A percentile compares a stretch with the other conserved stretches of the same genome.
These are phyloP conservation scores for Fusarium heterosporum DNA, from an alignment of 2,329 filamentous ascomycete species.

Conservation along the genomic window DNA sequence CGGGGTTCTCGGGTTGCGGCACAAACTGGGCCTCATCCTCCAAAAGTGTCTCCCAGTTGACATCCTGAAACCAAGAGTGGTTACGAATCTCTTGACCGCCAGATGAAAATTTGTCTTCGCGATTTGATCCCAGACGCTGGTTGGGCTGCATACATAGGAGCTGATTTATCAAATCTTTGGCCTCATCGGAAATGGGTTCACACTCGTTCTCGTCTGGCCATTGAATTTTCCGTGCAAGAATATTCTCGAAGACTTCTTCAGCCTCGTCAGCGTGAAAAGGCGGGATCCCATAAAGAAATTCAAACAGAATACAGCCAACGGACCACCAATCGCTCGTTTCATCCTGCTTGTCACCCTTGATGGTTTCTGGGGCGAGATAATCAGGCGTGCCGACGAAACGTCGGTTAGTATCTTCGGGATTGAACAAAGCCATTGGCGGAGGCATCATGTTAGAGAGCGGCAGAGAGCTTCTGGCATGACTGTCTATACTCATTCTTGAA, in stretches of 20 bases:
- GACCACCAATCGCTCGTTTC: constrained; percentile 99
- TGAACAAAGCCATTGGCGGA: constrained; percentile 93
- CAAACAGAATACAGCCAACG: constrained; percentile 96
- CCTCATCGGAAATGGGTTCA: constrained; percentile 80
- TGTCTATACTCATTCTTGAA: constrained; percentile 51
- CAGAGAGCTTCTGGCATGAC: constrained; percentile 50
- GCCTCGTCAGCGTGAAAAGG: constrained; percentile 93
- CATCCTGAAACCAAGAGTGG: constrained; percentile 87
- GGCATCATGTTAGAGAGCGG: constrained; percentile 78
- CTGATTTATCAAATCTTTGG: constrained; percentile 93
- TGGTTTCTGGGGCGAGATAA: constrained; percentile 96
- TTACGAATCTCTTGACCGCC: constrained; percentile 92
- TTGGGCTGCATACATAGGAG: constrained; percentile 87
- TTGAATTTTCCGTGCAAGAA: constrained; percentile 86
- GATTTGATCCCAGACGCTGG: constrained; percentile 86
- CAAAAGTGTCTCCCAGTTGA: constrained; percentile 91
- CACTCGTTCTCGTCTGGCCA: constrained; percentile 90
- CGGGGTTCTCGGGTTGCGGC: constrained; percentile 89
- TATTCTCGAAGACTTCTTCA: constrained; percentile 97
- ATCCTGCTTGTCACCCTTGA: constrained; percentile 93
- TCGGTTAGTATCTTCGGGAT: constrained; percentile 91
- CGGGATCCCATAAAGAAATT: constrained; percentile 92
- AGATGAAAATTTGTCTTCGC: constrained; percentile 81
- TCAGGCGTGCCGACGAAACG: constrained; percentile 97
- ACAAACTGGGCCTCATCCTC: constrained; percentile 97